Evolutionary conservation across 2,329 filamentous ascomycete genomes (phyloP), one percentile per base, ranked within the genome.

Genomic region (Hypoxylon sp.): DNA sequence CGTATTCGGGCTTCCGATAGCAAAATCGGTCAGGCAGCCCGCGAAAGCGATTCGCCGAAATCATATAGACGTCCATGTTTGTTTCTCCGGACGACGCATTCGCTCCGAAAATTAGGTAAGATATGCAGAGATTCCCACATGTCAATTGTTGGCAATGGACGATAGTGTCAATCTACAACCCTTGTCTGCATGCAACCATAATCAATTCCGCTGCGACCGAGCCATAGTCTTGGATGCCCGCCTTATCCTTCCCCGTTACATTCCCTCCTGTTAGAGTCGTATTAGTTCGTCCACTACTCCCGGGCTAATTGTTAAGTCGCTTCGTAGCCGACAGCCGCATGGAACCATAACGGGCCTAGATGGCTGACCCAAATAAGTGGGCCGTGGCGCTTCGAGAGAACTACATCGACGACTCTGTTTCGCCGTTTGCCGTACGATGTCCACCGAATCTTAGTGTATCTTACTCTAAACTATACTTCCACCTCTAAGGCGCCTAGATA

Each of bases 151-250:
- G 46, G 27, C 22, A 44, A 44, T 53, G 44, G 49, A 51, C 44
- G 53, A 57, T 67, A 31, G 49, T 51, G 35, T 57, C 56, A 58
- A 57, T 49, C 53, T 37, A 42, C 14, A 4, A 27, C 11, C 55
- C 49, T 63, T 61, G 42, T 48, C 31, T 55, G 46, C 22, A 65
- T 68, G 56, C 33, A 61, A 64, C 56, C 55, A 31, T 40, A 58
- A 66, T 66, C 66, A 64, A 66, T 71, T 66, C 62, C 66, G 62
- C 55, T 57, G 58, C 53, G 68, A 54, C 62, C 66, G 60, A 71
- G 61, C 62, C 62, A 40, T 20, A 35, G 22, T 48, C 22, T 37
- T 69, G 59, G 65, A 62, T 66, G 53, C 42, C 17, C 48, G 60
- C 55, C 61, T 61, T 62, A 57, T 61, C 65, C 30, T 37, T 51